Evolutionary conservation across 352 stramenopile species (phyloP).

Genomic region (Phytophthora melonis): DNA sequence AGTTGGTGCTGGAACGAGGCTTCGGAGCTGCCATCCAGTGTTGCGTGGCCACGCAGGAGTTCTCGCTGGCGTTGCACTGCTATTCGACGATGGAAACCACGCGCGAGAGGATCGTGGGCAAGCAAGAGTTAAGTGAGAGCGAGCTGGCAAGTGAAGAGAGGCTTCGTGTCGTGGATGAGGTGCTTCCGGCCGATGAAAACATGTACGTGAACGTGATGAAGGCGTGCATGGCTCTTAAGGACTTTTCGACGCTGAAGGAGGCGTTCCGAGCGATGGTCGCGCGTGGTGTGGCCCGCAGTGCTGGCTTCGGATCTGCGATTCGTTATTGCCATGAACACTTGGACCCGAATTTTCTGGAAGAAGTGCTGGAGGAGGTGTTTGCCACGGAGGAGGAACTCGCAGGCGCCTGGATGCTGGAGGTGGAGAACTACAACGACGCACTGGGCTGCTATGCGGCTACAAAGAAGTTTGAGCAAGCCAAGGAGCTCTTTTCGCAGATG

Average conservation of each 20-base stretch:
- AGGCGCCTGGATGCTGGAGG: slow-evolving; percentile 62
- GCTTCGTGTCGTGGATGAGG: slow-evolving; percentile 28
- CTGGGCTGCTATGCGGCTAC: slow-evolving; percentile 72
- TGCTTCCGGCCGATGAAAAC: slow-evolving; percentile 71
- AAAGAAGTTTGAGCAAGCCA: slow-evolving; percentile 55
- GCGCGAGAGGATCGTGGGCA: slow-evolving; percentile 3
- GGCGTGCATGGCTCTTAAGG: slow-evolving; percentile 45
- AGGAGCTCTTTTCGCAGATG: slow-evolving; percentile 74
- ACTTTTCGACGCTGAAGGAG: slow-evolving; percentile 57
- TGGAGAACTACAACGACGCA: slow-evolving; percentile 85
- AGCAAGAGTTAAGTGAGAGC: background rate
- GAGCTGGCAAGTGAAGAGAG: slow-evolving; percentile 9
- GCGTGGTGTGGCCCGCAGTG: slow-evolving; percentile 58
- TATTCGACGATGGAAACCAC: slow-evolving; percentile 30
- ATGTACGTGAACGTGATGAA: slow-evolving; percentile 85
- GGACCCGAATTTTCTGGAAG: slow-evolving; percentile 64
- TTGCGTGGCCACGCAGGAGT: slow-evolving; percentile 53
- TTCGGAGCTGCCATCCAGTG: slow-evolving; percentile 79
- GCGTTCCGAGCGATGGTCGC: slow-evolving; percentile 64
- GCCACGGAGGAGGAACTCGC: slow-evolving; percentile 50
- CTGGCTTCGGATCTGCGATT: slow-evolving; percentile 75
- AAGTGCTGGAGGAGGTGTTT: slow-evolving; percentile 68
- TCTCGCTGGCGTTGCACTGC: slow-evolving; percentile 62
- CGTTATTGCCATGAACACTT: slow-evolving; percentile 62
- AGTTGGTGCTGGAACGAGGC: slow-evolving; percentile 55